phyloP scores from a whole-genome alignment of 208 protist species.

The Phytomonas sp. region DNA sequence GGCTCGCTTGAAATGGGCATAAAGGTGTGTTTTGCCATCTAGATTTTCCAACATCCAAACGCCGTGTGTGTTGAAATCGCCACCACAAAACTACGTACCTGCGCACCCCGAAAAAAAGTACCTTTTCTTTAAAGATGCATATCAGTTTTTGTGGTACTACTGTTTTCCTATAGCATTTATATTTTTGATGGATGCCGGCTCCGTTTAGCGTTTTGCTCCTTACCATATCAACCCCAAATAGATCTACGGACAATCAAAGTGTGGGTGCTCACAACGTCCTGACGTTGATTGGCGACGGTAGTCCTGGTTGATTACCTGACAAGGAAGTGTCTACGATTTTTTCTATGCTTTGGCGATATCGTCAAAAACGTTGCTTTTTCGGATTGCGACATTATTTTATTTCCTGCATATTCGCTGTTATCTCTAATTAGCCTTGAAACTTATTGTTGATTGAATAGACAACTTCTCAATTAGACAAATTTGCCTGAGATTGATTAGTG shows the following conservation, averaged over 20 bases:
- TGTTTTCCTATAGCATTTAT: too few species aligned
- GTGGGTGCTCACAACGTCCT: not conserved
- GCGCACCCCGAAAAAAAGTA: too few species aligned
- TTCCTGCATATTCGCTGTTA: not conserved
- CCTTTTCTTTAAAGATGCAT: too few species aligned
- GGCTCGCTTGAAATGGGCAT: too few species aligned
- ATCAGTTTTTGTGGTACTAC: too few species aligned
- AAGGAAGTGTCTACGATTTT: conserved; percentile 26
- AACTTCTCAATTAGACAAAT: not conserved
- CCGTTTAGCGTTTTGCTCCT: too few species aligned
- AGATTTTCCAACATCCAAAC: too few species aligned
- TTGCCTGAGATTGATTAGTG: not conserved
- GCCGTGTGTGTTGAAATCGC: too few species aligned
- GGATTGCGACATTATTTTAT: not conserved
- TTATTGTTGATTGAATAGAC: not conserved
- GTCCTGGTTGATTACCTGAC: conserved; percentile 22
- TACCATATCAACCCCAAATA: too few species aligned
- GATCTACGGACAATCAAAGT: not conserved
- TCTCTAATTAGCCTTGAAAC: not conserved
- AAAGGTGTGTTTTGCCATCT: too few species aligned
- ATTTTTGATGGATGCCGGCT: too few species aligned
- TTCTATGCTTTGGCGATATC: conserved; percentile 25
- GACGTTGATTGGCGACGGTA: conserved; percentile 16
- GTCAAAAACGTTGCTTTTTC: not conserved
- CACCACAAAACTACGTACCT: too few species aligned